Evolutionary conservation across 2,329 filamentous ascomycete genomes (phyloP).

Genomic region (Arthrobotrys sinensis): DNA sequence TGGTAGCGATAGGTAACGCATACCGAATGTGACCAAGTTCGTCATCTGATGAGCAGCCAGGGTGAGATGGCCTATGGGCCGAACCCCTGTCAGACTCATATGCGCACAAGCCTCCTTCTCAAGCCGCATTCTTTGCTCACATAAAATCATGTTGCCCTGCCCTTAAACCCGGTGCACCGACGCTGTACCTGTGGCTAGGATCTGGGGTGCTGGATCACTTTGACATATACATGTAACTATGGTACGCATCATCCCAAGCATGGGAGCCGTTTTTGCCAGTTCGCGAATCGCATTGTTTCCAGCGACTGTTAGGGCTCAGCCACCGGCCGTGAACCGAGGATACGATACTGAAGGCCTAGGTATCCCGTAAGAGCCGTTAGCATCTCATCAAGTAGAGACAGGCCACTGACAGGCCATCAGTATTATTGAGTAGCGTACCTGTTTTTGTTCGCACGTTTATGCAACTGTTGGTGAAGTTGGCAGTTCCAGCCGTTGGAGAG

Average conservation of each 20-base stretch:
- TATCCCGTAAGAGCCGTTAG: conserved; percentile 13
- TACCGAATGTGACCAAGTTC: conserved; percentile 42
- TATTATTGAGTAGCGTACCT: conserved; percentile 10
- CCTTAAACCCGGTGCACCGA: conserved; percentile 9
- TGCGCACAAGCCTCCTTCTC: conserved; percentile 47
- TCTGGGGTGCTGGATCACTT: conserved; percentile 8
- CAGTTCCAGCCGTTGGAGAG: background rate
- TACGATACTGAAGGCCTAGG: background rate
- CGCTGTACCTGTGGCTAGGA: conserved; percentile 28
- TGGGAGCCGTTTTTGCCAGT: conserved; percentile 17
- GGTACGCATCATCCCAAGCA: conserved; percentile 25
- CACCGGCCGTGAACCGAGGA: background rate
- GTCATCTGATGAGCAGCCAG: conserved; percentile 52
- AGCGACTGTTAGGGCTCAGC: conserved; percentile 16
- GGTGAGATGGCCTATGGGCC: conserved; percentile 17
- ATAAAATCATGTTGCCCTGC: background rate
- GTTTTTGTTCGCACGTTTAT: conserved; percentile 1
- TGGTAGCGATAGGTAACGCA: conserved; percentile 54
- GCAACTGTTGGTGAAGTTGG: conserved; percentile 25
- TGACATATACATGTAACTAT: conserved; percentile 20
- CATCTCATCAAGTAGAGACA: conserved; percentile 1
- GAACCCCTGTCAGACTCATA: conserved; percentile 39
- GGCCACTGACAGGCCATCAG: background rate
- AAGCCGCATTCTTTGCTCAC: conserved; percentile 36
- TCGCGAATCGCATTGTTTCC: conserved; percentile 30